Evolutionary conservation across 352 stramenopile genomes (phyloP).

Genomic region (Peronospora belbahrii): DNA sequence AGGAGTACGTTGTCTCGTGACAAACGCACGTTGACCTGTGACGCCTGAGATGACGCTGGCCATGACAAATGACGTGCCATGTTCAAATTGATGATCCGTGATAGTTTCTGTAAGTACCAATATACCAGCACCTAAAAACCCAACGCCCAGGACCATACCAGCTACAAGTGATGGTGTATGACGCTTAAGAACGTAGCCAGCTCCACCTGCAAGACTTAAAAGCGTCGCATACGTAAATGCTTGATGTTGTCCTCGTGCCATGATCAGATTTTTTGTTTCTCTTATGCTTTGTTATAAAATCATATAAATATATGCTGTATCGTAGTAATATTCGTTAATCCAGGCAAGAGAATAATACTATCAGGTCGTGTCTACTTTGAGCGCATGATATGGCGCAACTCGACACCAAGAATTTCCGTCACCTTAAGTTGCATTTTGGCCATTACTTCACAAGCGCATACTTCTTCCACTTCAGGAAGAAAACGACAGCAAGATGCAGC

Average conservation of each 20-base stretch:
- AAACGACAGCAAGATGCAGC: conserved; percentile 71
- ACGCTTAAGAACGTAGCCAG: conserved; percentile 53
- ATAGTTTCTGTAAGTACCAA: conserved; percentile 66
- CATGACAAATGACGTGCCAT: conserved; percentile 63
- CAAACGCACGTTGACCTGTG: conserved; percentile 41
- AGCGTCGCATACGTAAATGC: conserved; percentile 69
- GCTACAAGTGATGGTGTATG: conserved; percentile 61
- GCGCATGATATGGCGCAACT: conserved; percentile 81
- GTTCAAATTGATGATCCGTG: conserved; percentile 60
- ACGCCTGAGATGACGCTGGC: conserved; percentile 56
- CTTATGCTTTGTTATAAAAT: too few relatives aligned
- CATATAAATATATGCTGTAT: conserved; percentile 1
- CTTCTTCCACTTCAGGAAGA: conserved; percentile 76
- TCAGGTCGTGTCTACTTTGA: conserved; percentile 37
- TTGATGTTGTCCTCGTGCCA: conserved; percentile 43
- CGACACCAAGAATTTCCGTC: conserved; percentile 77
- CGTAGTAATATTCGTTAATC: background rate
- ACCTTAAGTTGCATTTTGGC: conserved; percentile 82
- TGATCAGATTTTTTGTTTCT: too few relatives aligned
- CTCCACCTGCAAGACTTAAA: conserved; percentile 49
- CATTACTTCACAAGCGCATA: conserved; percentile 67
- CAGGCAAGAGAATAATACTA: background rate
- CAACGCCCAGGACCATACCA: conserved; percentile 47
- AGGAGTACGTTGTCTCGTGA: conserved; percentile 38
- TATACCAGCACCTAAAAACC: conserved; percentile 57